A percentile compares a stretch with the other conserved stretches of the same genome.
Conservation (phyloP, 192 early-diverging fungal genomes). For the Podila minutissima region DNA sequence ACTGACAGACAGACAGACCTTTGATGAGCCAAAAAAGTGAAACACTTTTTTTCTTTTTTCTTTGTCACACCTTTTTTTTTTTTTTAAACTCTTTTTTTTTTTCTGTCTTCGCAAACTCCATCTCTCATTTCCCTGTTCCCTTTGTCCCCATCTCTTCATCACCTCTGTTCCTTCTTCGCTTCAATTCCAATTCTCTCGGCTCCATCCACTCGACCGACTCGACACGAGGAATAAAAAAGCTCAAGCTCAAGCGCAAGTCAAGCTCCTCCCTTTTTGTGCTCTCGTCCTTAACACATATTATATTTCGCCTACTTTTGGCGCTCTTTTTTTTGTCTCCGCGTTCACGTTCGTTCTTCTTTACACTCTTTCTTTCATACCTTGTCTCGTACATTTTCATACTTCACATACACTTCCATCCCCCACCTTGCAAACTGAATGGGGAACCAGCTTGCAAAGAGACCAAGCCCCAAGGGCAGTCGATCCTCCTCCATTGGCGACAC, state of each 20-base stretch:
- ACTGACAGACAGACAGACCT: too few relatives aligned
- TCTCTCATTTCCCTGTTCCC: neutral
- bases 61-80: constrained; percentile 2
- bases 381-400: neutral
- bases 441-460: constrained; percentile 40
- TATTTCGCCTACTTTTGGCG: neutral
- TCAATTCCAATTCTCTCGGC: neutral
- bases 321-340: neutral
- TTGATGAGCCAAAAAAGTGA: neutral
- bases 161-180: neutral
- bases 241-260: neutral
- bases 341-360: neutral
- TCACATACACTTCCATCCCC: neutral
- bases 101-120: neutral
- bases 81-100: neutral
- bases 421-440: constrained; percentile 18
- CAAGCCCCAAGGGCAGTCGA: constrained; percentile 27
- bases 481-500: constrained; percentile 18
- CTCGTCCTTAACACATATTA: neutral
- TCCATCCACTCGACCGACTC: neutral
- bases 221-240: neutral
- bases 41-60: neutral
- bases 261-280: neutral
- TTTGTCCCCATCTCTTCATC: constrained; percentile 2
- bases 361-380: neutral